These are phyloP conservation scores for Heritiera littoralis DNA, from an alignment of 345 rosid species.

Conservation along the genomic window DNA sequence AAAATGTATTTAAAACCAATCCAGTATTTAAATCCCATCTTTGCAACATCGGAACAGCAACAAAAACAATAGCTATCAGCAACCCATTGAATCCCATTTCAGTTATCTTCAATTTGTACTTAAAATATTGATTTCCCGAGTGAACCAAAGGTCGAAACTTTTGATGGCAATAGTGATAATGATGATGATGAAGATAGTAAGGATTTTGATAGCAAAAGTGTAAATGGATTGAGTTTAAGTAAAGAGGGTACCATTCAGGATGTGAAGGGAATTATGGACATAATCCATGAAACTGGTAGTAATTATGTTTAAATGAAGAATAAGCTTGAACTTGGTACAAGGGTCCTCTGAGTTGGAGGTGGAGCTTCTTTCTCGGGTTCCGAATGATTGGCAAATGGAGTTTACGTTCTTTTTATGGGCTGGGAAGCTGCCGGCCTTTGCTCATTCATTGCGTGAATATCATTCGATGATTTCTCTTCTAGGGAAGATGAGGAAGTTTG, in stretches of 20 bases:
- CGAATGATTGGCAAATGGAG: conserved; percentile 81
- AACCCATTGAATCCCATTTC: conserved; percentile 13
- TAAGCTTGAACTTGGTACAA: conserved; percentile 54
- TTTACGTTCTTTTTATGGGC: conserved; percentile 89
- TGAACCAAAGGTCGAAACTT: not conserved
- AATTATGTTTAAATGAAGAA: conserved; percentile 42
- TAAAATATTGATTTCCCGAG: conserved; percentile 28
- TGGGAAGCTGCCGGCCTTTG: conserved; percentile 58
- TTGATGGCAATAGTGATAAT: conserved; percentile 18
- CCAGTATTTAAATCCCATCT: conserved; percentile 15
- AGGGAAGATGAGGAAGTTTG: conserved; percentile 86
- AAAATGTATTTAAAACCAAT: conserved; percentile 3
- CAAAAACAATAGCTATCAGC: not conserved
- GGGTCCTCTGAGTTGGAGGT: conserved; percentile 60
- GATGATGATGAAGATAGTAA: conserved; percentile 30
- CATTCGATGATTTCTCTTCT: conserved; percentile 81
- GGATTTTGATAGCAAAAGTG: conserved; percentile 19
- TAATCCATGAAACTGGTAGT: conserved; percentile 39
- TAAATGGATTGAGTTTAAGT: conserved; percentile 17
- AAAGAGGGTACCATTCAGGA: conserved; percentile 39
- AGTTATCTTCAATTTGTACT: conserved; percentile 29
- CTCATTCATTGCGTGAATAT: conserved; percentile 61
- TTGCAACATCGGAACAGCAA: not conserved
- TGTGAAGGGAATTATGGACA: conserved; percentile 43
- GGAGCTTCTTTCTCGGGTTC: conserved; percentile 66